These are phyloP conservation scores for Xylaria sp. DNA, from an alignment of 2,329 filamentous ascomycete species.

Conservation along the genomic window DNA sequence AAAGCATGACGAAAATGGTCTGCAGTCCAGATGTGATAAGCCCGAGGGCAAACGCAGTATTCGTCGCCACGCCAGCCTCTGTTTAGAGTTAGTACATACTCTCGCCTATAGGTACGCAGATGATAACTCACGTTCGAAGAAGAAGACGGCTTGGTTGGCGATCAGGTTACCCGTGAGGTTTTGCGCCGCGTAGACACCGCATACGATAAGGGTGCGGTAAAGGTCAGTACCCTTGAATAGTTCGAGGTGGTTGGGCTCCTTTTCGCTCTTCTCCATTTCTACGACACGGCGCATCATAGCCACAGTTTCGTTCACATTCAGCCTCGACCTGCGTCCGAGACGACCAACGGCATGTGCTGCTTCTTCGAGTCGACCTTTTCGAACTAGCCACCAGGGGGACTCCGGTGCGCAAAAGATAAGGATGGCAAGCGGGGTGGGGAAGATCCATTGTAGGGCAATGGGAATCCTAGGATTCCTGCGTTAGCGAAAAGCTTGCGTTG, in stretches of 20 bases:
- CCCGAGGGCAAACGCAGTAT: conserved; percentile 26
- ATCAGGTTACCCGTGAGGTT: conserved; percentile 68
- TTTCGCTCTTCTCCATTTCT: conserved; percentile 57
- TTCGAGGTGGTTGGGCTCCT: conserved; percentile 45
- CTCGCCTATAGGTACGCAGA: neutral
- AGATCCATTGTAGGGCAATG: conserved; percentile 64
- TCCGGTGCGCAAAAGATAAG: conserved; percentile 58
- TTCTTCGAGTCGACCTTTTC: conserved; percentile 53
- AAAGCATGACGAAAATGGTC: conserved; percentile 65
- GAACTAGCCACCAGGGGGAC: conserved; percentile 62
- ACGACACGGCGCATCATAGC: conserved; percentile 65
- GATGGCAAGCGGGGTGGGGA: conserved; percentile 59
- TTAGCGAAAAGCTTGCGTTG: conserved; percentile 26
- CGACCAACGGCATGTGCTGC: conserved; percentile 55
- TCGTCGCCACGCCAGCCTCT: conserved; percentile 67
- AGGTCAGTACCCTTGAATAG: conserved; percentile 61
- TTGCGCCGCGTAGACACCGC: conserved; percentile 63
- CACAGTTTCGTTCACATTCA: conserved; percentile 51
- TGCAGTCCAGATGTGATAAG: conserved; percentile 27
- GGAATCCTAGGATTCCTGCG: conserved; percentile 50
- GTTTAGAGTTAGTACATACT: conserved; percentile 17
- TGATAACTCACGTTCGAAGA: conserved; percentile 57
- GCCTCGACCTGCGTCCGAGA: conserved; percentile 50
- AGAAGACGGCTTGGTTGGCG: conserved; percentile 67
- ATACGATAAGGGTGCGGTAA: conserved; percentile 61